These are phyloP conservation scores for Saksenaea oblongispora DNA, from an alignment of 371 early-diverging fungal species.

Conservation along the genomic window DNA sequence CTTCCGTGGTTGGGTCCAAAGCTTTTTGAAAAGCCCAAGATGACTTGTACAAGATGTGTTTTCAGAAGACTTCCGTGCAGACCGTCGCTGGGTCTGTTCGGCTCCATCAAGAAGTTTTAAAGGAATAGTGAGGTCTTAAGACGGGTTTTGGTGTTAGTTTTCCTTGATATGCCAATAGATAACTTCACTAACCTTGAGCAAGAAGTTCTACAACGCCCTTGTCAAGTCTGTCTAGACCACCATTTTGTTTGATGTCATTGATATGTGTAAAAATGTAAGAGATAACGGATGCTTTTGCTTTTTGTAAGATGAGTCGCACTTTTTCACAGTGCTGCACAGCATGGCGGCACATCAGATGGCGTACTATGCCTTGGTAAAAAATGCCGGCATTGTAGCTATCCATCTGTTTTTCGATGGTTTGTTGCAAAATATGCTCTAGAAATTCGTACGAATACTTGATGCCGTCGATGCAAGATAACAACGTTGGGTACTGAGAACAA, in stretches of 20 bases:
- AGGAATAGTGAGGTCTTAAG: neutral
- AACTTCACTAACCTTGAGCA: constrained; percentile 27
- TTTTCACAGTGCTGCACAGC: constrained; percentile 35
- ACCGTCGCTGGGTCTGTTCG: neutral
- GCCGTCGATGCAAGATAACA: constrained; percentile 46
- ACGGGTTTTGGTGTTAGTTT: neutral
- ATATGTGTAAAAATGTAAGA: constrained; percentile 26
- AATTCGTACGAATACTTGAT: constrained; percentile 43
- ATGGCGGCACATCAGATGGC: constrained; percentile 42
- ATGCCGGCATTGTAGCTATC: constrained; percentile 27
- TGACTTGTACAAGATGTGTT: neutral
- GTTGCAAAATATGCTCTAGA: constrained; percentile 31
- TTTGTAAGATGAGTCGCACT: constrained; percentile 31
- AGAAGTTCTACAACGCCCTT: constrained; percentile 20
- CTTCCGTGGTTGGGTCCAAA: neutral
- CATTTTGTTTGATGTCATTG: constrained; percentile 20
- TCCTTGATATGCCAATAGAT: neutral
- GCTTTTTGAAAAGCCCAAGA: neutral
- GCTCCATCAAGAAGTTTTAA: neutral
- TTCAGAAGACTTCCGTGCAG: neutral
- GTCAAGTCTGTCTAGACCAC: constrained; percentile 28
- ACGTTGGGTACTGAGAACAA: constrained; percentile 38
- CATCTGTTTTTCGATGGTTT: constrained; percentile 37
- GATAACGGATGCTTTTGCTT: constrained; percentile 30
- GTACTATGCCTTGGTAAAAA: constrained; percentile 40